Percentiles rank a stretch among this genome's conserved stretches.
phyloP scores from a whole-genome alignment of 768 basidiomycete genomes.

The Leccinum uliginosum region DNA sequence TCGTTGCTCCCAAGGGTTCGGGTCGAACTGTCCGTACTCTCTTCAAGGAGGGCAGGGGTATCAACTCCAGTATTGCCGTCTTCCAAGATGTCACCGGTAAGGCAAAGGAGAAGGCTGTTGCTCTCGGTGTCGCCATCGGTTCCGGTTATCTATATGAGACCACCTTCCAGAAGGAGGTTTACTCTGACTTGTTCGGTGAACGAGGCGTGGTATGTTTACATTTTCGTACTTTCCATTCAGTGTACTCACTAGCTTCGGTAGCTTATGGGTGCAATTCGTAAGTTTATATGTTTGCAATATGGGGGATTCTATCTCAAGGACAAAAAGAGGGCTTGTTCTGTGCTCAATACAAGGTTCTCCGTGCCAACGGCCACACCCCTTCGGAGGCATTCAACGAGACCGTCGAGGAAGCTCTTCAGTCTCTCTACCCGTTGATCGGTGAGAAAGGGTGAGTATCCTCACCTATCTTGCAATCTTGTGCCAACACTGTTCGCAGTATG shows the following conservation, averaged over 20 bases:
- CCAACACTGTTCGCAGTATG: slow-evolving; percentile 52
- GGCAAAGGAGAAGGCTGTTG: slow-evolving; percentile 95
- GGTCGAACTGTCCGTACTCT: slow-evolving; percentile 98
- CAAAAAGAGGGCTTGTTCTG: slow-evolving; percentile 90
- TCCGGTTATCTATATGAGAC: slow-evolving; percentile 99
- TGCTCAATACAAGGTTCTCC: slow-evolving; percentile 97
- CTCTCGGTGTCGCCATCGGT: slow-evolving; percentile 90
- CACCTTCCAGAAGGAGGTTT: slow-evolving; percentile 99
- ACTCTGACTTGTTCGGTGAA: slow-evolving; percentile 98
- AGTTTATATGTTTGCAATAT: slow-evolving; percentile 25
- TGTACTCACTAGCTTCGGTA: slow-evolving; percentile 28
- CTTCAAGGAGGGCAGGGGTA: slow-evolving; percentile 99
- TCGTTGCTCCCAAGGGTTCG: slow-evolving; percentile 98
- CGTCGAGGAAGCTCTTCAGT: slow-evolving; percentile 99
- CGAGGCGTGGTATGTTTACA: slow-evolving; percentile 86
- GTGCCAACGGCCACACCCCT: slow-evolving; percentile 92
- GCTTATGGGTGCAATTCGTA: slow-evolving; percentile 97
- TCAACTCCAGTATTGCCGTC: slow-evolving; percentile 92
- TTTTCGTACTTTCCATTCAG: neutral
- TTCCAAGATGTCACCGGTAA: slow-evolving; percentile 98
- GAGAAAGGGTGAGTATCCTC: slow-evolving; percentile 68
- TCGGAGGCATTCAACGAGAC: slow-evolving; percentile 99
- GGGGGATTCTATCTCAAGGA: slow-evolving; percentile 3
- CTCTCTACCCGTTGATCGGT: slow-evolving; percentile 95
- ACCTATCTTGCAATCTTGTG: neutral